phyloP scores from a whole-genome alignment of 257 asterid species.

The Galeopsis tetrahit region DNA sequence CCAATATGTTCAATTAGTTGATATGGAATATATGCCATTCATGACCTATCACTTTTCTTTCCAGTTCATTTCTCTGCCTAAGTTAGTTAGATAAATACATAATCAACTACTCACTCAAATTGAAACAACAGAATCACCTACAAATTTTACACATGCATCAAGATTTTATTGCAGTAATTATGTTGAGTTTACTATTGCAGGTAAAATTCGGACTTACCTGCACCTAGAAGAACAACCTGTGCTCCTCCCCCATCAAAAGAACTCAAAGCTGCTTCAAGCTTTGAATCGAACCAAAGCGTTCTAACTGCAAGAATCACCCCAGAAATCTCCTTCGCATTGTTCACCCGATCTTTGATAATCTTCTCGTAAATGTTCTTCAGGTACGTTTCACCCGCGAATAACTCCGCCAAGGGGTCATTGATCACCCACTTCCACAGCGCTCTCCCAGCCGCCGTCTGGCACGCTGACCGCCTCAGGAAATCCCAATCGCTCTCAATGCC shows the following conservation, averaged over 20 bases:
- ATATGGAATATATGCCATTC: constrained; percentile 1
- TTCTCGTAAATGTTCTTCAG: constrained; percentile 70
- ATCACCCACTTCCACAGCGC: constrained; percentile 87
- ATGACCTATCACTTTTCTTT: constrained; percentile 12
- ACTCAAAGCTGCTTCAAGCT: constrained; percentile 78
- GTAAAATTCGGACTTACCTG: constrained; percentile 58
- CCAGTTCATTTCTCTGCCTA: constrained; percentile 12
- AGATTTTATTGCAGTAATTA: neutral
- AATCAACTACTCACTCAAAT: constrained; percentile 14
- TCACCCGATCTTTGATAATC: constrained; percentile 80
- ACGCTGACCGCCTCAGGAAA: constrained; percentile 65
- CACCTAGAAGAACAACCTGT: constrained; percentile 96
- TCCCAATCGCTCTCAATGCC: constrained; percentile 80
- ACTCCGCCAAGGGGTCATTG: constrained; percentile 78
- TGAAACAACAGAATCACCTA: constrained; percentile 1
- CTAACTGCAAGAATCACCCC: constrained; percentile 93
- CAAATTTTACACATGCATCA: neutral
- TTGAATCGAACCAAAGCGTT: constrained; percentile 91
- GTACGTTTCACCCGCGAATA: constrained; percentile 86
- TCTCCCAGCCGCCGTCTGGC: constrained; percentile 96
- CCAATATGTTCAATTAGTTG: neutral
- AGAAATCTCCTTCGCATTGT: constrained; percentile 80
- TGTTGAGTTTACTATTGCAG: constrained; percentile 1
- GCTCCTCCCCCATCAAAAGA: constrained; percentile 66
- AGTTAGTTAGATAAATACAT: neutral